Evolutionary conservation across 805 yeast genomes (phyloP).

Genomic region (Ogataea zsoltii): DNA sequence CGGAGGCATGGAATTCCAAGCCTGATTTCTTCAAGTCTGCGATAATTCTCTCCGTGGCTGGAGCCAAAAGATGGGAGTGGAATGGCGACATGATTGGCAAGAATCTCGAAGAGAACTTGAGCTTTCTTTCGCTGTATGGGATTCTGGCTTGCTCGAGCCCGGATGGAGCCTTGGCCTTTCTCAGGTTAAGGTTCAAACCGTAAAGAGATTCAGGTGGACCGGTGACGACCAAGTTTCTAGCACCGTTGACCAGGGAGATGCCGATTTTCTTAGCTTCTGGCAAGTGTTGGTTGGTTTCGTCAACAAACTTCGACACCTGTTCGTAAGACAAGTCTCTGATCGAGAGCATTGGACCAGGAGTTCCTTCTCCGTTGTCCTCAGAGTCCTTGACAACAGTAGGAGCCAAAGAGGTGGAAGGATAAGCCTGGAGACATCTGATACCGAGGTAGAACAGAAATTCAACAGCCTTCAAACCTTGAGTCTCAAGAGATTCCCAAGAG

Average conservation of each 20-base stretch:
- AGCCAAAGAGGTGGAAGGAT: constrained; percentile 92
- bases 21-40: constrained; percentile 63
- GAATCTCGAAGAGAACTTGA: constrained; percentile 90
- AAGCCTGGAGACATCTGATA: constrained; percentile 83
- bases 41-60: constrained; percentile 66
- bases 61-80: constrained; percentile 83
- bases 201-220: constrained; percentile 99
- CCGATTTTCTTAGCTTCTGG: constrained; percentile 89
- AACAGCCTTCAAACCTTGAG: constrained; percentile 73
- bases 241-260: constrained; percentile 91
- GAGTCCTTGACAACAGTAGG: constrained; percentile 93
- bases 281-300: constrained; percentile 87
- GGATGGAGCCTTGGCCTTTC: constrained; percentile 92
- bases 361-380: constrained; percentile 91
- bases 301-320: constrained; percentile 78
- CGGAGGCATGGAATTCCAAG: constrained; percentile 54
- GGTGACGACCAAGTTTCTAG: constrained; percentile 89
- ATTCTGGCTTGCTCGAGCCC: constrained; percentile 95
- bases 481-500: constrained; percentile 82
- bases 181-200: constrained; percentile 88
- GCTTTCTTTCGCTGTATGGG: constrained; percentile 91
- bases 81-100: constrained; percentile 95
- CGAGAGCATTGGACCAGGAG: constrained; percentile 96
- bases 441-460: constrained; percentile 90
- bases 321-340: constrained; percentile 81